Evolutionary conservation across 495 filamentous ascomycete genomes (phyloP), one percentile per base, ranked within the genome.

Genomic region (Podospora australis): DNA sequence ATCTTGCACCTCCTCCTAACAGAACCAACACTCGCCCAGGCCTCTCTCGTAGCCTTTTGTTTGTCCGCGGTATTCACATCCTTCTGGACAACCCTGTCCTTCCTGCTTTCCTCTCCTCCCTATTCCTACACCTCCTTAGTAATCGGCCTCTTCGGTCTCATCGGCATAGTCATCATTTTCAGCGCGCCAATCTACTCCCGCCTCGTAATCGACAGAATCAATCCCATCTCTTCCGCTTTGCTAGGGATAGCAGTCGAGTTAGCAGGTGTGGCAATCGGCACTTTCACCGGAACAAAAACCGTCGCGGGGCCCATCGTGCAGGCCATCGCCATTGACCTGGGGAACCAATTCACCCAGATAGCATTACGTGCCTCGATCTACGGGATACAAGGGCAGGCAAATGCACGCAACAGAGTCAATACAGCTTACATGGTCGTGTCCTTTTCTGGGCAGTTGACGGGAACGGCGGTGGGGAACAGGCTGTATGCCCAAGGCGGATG

Each of bases 61-160:
- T 41, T 65, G 4, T 66, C 59, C 48, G 70, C 67, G 3, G 63
- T 66, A 19, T 72, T 73, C 29, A 70, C 67, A 0, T 64, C 59
- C 4, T 73, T 83, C 70, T 94, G 87, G 88, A 92, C 88, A 2
- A 91, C 87, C 0, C 67, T 91, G 14, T 88, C 85, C 0, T 94
- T 94, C 63, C 75, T 91, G 17, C 74, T 92, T 5, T 75, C 83
- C 1, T 75, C 72, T 0, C 63, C 70, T 14, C 85, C 88, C 0
- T 95, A 89, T 63, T 57, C 73, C 38, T 92, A 84, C 58, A 65
- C 71, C 10, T 78, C 83, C 1, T 53, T 86, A 2, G 70, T 70
- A 1, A 87, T 92, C 34, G 88, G 88, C 1, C 69, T 92, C 34
- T 92, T 92, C 58, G 83, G 84, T 0, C 67, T 94, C 17, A 82